phyloP scores from a whole-genome alignment of 306 rosid genomes.

The Crataegus laevigata region DNA sequence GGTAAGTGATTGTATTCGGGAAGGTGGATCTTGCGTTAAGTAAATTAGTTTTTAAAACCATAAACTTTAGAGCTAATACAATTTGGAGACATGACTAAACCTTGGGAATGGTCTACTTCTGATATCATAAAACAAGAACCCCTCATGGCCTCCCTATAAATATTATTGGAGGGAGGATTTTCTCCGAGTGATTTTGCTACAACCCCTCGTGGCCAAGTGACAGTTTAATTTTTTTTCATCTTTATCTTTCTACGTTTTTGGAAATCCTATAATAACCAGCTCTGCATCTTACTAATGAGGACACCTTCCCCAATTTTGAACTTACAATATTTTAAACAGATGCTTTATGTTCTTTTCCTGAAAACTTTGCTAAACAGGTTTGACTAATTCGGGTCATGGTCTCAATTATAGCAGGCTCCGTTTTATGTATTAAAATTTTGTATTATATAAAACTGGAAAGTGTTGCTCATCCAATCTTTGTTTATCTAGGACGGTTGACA shows the following conservation, averaged over 20 bases:
- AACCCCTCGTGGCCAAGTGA: neutral
- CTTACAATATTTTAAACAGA: neutral
- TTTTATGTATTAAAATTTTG: neutral
- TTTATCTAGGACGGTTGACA: conserved; percentile 69
- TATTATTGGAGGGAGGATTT: neutral
- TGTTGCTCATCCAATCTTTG: conserved; percentile 8
- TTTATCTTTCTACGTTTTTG: neutral
- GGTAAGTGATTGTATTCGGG: conserved; percentile 40
- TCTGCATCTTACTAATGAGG: neutral
- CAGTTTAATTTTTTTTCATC: neutral
- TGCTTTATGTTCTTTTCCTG: neutral
- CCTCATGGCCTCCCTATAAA: neutral
- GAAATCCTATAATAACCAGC: neutral
- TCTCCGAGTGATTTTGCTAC: neutral
- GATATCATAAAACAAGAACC: neutral
- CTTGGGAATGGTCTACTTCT: neutral
- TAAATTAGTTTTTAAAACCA: neutral
- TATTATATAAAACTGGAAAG: neutral
- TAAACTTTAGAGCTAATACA: neutral
- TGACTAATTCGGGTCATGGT: neutral
- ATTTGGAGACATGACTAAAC: conserved; percentile 1
- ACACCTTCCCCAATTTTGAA: neutral
- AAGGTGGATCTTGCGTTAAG: neutral
- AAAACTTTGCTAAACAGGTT: neutral
- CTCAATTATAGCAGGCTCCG: neutral